Evolutionary conservation across 495 filamentous ascomycete genomes (phyloP).

Genomic region (Sordaria brevicollis): DNA sequence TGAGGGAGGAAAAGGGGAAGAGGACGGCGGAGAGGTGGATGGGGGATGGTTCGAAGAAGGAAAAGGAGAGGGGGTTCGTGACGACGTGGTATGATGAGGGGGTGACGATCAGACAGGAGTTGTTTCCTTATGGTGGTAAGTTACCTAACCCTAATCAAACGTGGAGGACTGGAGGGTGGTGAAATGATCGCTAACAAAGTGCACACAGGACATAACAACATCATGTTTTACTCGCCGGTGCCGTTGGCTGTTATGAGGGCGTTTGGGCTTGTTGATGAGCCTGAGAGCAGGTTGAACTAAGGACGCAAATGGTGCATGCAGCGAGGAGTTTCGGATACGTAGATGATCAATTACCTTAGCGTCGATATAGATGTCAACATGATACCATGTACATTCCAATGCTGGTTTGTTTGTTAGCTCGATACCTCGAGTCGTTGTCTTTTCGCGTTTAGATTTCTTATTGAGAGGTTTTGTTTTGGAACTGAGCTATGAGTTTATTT

Average conservation of each 20-base stretch:
- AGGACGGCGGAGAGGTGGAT: constrained; percentile 27
- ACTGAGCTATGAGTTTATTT: neutral
- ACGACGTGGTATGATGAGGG: constrained; percentile 28
- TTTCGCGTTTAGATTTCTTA: neutral
- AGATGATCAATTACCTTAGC: no score
- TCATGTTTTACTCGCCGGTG: constrained; percentile 44
- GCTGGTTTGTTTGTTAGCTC: neutral
- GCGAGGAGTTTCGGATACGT: no score
- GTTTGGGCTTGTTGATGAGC: constrained; percentile 30
- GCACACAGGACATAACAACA: constrained; percentile 45
- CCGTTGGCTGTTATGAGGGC: constrained; percentile 53
- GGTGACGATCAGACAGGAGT: constrained; percentile 39
- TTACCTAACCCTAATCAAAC: neutral
- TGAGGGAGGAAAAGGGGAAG: constrained; percentile 26
- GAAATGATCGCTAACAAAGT: neutral
- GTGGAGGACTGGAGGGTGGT: neutral
- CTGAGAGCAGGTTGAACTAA: neutral
- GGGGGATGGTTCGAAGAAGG: neutral
- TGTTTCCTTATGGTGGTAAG: constrained; percentile 49
- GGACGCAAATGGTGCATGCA: neutral
- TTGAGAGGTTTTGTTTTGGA: neutral
- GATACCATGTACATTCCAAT: neutral
- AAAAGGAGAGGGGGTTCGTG: constrained; percentile 21
- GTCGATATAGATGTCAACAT: no score
- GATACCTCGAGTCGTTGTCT: neutral